Conservation (phyloP, 2,329 filamentous ascomycete species). For the Byssoonygena ceratinophila region DNA sequence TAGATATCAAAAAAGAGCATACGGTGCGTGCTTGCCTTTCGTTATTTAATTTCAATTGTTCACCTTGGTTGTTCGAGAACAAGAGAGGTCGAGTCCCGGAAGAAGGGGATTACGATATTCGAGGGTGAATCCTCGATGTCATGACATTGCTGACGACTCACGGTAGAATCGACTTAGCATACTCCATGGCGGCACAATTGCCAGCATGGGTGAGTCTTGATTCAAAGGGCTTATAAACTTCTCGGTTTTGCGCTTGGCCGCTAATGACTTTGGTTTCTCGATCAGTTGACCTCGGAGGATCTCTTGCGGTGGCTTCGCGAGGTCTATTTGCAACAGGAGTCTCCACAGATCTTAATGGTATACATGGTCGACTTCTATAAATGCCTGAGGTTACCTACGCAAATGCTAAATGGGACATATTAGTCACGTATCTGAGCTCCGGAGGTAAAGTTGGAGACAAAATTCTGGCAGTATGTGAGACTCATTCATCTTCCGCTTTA, state of each 20-base stretch:
- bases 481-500: too few species aligned
- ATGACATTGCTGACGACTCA: background rate
- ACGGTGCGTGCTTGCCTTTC: constrained; percentile 38
- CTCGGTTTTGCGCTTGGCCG: background rate
- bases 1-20: constrained; percentile 55
- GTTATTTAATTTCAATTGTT: background rate
- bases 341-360: constrained; percentile 54
- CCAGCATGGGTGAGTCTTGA: constrained; percentile 42
- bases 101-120: too few species aligned
- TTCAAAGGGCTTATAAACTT: background rate
- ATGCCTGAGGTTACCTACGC: too few species aligned
- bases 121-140: background rate
- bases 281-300: constrained; percentile 54
- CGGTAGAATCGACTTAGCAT: constrained; percentile 54
- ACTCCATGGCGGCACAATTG: constrained; percentile 57
- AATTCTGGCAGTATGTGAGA: constrained; percentile 41
- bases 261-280: background rate
- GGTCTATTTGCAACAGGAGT: constrained; percentile 57
- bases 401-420: background rate
- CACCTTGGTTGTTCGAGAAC: background rate
- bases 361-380: too few species aligned
- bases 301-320: constrained; percentile 53
- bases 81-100: background rate
- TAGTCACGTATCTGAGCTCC: constrained; percentile 53
- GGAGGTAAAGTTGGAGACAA: constrained; percentile 54